Conservation (phyloP, 345 rosid species). For the Lepidium africanum region DNA sequence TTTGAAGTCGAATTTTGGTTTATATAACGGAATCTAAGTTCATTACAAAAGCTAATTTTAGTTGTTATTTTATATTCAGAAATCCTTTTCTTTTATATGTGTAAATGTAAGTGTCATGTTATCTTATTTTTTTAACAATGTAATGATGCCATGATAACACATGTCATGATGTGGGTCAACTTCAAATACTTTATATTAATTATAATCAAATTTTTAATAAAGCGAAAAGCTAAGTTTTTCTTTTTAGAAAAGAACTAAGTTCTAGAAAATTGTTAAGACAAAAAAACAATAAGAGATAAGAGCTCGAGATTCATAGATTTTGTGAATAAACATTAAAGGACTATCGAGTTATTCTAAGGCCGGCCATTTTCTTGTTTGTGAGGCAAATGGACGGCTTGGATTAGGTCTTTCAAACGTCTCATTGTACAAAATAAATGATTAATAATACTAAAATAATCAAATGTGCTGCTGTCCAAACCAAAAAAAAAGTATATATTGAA, state of each 20-base stretch:
- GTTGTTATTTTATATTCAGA: background rate
- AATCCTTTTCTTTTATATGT: background rate
- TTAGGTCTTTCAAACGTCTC: constrained; percentile 14
- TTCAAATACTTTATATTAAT: background rate
- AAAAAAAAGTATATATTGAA: background rate
- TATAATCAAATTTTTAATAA: background rate
- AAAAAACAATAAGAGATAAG: background rate
- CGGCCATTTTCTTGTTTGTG: background rate
- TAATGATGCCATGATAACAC: background rate
- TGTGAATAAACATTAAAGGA: background rate
- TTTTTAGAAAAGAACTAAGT: background rate
- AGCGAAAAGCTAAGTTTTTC: constrained; percentile 1
- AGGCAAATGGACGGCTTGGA: constrained; percentile 6
- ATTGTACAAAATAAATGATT: background rate
- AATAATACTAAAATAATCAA: background rate
- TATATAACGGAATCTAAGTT: no score
- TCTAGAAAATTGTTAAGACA: background rate
- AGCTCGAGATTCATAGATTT: background rate
- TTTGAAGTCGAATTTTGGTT: no score
- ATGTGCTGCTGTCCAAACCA: constrained; percentile 1
- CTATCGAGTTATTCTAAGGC: background rate
- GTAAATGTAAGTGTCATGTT: background rate
- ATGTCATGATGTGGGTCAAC: background rate
- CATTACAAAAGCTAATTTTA: no score
- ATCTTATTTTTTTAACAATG: background rate